A percentile compares a stretch with the other conserved stretches of the same genome.
Evolutionary conservation across 2,329 filamentous ascomycete genomes (phyloP).

Genomic region (Fusarium napiforme): DNA sequence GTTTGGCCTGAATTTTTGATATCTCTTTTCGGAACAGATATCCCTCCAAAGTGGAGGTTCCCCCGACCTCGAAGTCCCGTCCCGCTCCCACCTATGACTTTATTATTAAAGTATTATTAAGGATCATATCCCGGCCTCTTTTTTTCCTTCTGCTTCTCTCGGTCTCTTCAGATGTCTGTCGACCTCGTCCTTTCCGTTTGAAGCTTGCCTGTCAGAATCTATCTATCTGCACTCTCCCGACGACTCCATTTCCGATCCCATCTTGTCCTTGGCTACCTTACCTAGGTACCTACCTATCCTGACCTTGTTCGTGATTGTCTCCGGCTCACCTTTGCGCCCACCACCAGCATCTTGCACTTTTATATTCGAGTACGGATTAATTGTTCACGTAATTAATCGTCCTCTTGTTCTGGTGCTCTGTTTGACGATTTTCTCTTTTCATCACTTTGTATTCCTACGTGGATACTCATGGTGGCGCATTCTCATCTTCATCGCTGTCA

Average conservation of each 20-base stretch:
- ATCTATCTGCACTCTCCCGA: conserved; percentile 4
- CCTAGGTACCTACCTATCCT: not conserved
- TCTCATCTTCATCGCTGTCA: conserved; percentile 7
- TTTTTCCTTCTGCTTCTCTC: not conserved
- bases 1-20: conserved; percentile 18
- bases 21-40: conserved; percentile 34
- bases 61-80: conserved; percentile 9
- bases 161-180: conserved; percentile 3
- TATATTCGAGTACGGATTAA: conserved; percentile 9
- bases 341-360: conserved; percentile 19
- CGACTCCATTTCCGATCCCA: conserved; percentile 23
- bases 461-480: conserved; percentile 4
- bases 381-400: not conserved
- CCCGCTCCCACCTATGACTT: conserved; percentile 10
- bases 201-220: not conserved
- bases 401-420: not conserved
- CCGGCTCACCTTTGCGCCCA: conserved; percentile 36
- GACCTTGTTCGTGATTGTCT: conserved; percentile 24
- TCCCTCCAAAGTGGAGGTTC: conserved; percentile 33
- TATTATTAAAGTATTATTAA: conserved; percentile 33
- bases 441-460: not conserved
- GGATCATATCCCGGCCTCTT: conserved; percentile 33
- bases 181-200: conserved; percentile 9
- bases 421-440: not conserved
- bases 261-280: not conserved